Evolutionary conservation across 306 rosid species (phyloP).

Genomic region (Albizia julibrissin): DNA sequence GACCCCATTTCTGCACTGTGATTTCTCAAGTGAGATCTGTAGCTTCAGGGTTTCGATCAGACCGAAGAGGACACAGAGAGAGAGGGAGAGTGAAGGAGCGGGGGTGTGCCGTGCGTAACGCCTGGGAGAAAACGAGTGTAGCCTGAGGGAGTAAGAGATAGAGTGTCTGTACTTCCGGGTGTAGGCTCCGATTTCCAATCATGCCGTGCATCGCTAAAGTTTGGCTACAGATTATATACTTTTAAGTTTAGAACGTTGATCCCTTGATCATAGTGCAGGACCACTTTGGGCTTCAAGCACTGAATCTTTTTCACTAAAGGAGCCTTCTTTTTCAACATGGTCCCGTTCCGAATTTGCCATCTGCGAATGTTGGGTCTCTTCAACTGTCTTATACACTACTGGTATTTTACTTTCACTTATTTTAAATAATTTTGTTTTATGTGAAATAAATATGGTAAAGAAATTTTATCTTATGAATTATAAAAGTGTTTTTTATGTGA

Average conservation of each 20-base stretch:
- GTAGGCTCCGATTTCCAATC: not conserved
- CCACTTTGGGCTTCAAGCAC: not conserved
- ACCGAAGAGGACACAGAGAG: not conserved
- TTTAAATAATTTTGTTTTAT: not conserved
- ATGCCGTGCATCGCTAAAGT: not conserved
- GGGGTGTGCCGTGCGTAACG: not conserved
- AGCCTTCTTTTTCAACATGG: not conserved
- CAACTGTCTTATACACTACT: too few relatives aligned
- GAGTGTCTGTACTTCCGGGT: not conserved
- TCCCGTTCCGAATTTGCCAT: not conserved
- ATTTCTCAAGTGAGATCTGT: slow-evolving; percentile 15
- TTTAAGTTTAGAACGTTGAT: not conserved
- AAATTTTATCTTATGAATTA: too few relatives aligned
- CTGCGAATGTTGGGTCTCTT: too few relatives aligned
- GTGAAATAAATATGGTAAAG: too few relatives aligned
- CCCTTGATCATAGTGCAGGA: not conserved
- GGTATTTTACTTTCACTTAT: too few relatives aligned
- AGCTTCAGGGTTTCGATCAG: not conserved
- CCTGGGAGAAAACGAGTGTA: not conserved
- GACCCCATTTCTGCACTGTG: slow-evolving; percentile 65
- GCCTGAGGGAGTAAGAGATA: not conserved
- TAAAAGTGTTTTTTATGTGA: too few relatives aligned
- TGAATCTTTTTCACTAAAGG: not conserved
- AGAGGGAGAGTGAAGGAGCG: not conserved
- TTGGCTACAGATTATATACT: not conserved